Conservation (phyloP, 192 early-diverging fungal genomes). For the Coemansia sp. region DNA sequence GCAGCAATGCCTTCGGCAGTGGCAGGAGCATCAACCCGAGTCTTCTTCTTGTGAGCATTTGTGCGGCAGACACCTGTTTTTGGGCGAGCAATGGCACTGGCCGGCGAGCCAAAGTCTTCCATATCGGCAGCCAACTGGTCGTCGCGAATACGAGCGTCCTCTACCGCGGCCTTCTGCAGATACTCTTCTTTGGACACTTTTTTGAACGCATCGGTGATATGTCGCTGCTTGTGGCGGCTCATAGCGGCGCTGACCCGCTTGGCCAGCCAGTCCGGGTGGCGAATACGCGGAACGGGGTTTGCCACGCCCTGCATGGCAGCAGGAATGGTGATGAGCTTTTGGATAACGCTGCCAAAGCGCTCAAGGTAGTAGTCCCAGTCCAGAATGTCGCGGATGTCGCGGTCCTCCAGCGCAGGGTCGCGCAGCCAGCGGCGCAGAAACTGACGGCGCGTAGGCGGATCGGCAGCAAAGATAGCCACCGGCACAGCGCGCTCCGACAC, state of each 20-base stretch:
- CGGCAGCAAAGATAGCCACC: constrained; percentile 90
- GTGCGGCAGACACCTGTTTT: constrained; percentile 23
- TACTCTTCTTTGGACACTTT: constrained; percentile 44
- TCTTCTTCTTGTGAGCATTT: neutral
- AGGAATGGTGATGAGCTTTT: constrained; percentile 97
- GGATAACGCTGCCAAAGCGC: constrained; percentile 91
- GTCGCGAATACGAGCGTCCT: constrained; percentile 2
- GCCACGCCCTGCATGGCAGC: constrained; percentile 93
- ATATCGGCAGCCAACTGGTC: constrained; percentile 46
- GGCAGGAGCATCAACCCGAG: constrained; percentile 9
- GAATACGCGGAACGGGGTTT: constrained; percentile 91
- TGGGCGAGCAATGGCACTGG: constrained; percentile 14
- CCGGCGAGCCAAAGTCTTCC: constrained; percentile 59
- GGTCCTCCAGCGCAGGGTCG: constrained; percentile 68
- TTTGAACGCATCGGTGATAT: constrained; percentile 82
- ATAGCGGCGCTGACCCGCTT: constrained; percentile 74
- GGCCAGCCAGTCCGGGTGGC: constrained; percentile 93
- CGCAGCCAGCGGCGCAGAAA: constrained; percentile 92
- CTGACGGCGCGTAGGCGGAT: constrained; percentile 70
- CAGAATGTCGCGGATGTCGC: constrained; percentile 88
- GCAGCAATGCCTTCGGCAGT: constrained; percentile 49
- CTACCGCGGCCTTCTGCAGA: constrained; percentile 16
- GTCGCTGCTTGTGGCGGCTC: constrained; percentile 80
- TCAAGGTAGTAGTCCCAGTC: constrained; percentile 99
- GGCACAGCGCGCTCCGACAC: constrained; percentile 95